A percentile compares a stretch with the other conserved stretches of the same genome.
Evolutionary conservation across 1,284 basidiomycete genomes (phyloP).

Genomic region (Leccinum laetum): DNA sequence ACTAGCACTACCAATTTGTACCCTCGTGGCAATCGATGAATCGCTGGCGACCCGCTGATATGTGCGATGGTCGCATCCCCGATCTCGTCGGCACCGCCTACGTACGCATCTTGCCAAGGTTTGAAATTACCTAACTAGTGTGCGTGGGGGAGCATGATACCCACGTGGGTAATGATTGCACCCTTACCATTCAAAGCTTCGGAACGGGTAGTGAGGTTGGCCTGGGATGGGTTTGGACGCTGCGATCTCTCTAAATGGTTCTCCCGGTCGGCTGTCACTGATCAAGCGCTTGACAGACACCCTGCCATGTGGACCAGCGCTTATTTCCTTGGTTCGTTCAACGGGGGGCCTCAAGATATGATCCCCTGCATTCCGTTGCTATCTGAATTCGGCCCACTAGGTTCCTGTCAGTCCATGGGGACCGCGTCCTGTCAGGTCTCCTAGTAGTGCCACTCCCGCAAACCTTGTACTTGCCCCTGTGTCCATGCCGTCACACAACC

Average conservation of each 20-base stretch:
- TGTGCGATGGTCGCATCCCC: conserved; percentile 26
- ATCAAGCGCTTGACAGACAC: conserved; percentile 1
- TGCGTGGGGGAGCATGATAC: not conserved
- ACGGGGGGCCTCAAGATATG: not conserved
- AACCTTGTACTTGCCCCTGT: conserved; percentile 3
- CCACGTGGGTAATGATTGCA: conserved; percentile 3
- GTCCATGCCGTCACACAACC: conserved; percentile 11
- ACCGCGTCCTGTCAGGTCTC: conserved; percentile 10
- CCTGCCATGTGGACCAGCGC: conserved; percentile 1
- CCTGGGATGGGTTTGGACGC: not conserved
- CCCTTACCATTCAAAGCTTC: not conserved
- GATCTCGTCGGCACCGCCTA: conserved; percentile 13
- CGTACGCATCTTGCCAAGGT: not conserved
- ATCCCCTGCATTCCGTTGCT: conserved; percentile 5
- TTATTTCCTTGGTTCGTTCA: conserved; percentile 1
- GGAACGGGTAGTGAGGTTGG: not conserved
- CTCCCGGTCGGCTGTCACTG: conserved; percentile 2
- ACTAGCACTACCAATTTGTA: conserved; percentile 6
- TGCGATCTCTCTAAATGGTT: conserved; percentile 6
- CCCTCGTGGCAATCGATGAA: conserved; percentile 25
- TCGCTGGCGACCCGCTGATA: conserved; percentile 17
- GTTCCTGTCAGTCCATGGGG: conserved; percentile 16
- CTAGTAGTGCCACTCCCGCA: conserved; percentile 3
- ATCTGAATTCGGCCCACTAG: conserved; percentile 3
- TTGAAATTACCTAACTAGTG: conserved; percentile 7